Percentiles rank a stretch among this genome's conserved stretches.
phyloP scores from a whole-genome alignment of 345 rosid species.

The Bruguiera parviflora region DNA sequence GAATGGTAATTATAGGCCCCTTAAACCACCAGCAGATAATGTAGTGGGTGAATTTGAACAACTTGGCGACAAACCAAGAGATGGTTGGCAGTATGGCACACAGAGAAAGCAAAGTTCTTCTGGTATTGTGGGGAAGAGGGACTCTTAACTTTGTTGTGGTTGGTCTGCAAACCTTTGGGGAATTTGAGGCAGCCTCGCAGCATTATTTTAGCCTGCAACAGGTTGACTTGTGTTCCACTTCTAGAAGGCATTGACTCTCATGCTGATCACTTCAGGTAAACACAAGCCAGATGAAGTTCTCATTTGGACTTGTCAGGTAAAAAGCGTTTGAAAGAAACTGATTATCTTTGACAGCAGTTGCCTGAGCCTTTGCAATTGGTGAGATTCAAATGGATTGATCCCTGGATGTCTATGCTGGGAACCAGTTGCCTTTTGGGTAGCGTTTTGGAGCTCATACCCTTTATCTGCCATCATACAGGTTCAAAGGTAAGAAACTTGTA shows the following conservation, averaged over 20 bases:
- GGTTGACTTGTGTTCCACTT: not conserved
- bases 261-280: slow-evolving; percentile 7
- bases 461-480: slow-evolving; percentile 19
- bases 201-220: not conserved
- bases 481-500: slow-evolving; percentile 23
- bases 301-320: slow-evolving; percentile 5
- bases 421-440: slow-evolving; percentile 21
- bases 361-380: slow-evolving; percentile 7
- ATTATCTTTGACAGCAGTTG: not conserved
- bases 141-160: slow-evolving; percentile 24
- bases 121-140: slow-evolving; percentile 49
- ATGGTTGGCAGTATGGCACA: slow-evolving; percentile 76
- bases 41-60: slow-evolving; percentile 60
- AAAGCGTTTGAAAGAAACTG: slow-evolving; percentile 8
- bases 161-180: slow-evolving; percentile 4
- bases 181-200: not conserved
- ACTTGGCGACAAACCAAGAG: slow-evolving; percentile 58
- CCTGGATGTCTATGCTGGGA: slow-evolving; percentile 13
- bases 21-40: slow-evolving; percentile 44
- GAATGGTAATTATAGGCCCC: slow-evolving; percentile 53
- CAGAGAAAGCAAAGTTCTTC: slow-evolving; percentile 36
- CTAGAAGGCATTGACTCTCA: slow-evolving; percentile 8
- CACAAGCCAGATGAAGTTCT: not conserved
- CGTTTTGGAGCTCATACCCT: slow-evolving; percentile 19
- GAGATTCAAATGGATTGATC: not conserved